phyloP scores from a whole-genome alignment of 257 asterid species.

The Lithospermum erythrorhizon region DNA sequence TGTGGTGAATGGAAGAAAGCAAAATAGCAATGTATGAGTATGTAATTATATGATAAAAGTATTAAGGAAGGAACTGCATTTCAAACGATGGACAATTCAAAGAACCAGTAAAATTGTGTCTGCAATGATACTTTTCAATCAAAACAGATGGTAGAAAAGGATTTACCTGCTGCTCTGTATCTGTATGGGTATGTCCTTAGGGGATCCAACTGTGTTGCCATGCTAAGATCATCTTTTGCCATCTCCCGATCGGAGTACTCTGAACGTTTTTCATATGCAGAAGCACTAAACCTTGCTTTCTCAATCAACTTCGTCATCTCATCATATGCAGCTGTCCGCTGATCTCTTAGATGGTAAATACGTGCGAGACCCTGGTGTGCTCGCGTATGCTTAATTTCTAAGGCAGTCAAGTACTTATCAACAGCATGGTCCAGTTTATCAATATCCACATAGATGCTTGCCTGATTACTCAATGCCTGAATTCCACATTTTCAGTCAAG shows the following conservation, averaged over 20 bases:
- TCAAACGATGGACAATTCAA: too few relatives aligned
- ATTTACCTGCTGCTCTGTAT: constrained; percentile 85
- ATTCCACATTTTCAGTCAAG: constrained; percentile 12
- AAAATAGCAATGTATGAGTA: too few relatives aligned
- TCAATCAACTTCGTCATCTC: constrained; percentile 96
- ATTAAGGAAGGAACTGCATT: too few relatives aligned
- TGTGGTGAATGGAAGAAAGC: neutral
- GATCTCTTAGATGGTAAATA: constrained; percentile 77
- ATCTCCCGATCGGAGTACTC: constrained; percentile 91
- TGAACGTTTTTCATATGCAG: constrained; percentile 91
- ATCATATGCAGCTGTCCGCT: constrained; percentile 77
- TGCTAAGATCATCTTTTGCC: constrained; percentile 82
- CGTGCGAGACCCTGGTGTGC: constrained; percentile 98
- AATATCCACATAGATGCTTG: constrained; percentile 73
- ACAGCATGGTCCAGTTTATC: constrained; percentile 73
- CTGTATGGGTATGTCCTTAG: constrained; percentile 86
- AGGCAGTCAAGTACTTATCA: constrained; percentile 82
- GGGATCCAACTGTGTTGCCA: constrained; percentile 81
- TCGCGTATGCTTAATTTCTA: constrained; percentile 82
- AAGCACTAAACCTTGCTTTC: constrained; percentile 80
- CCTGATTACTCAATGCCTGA: constrained; percentile 91
- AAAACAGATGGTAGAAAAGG: neutral
- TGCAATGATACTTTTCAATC: neutral
- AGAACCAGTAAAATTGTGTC: too few relatives aligned
- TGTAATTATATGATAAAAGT: too few relatives aligned